Conservation (phyloP, 1,284 basidiomycete genomes). For the Schizopora paradoxa region DNA sequence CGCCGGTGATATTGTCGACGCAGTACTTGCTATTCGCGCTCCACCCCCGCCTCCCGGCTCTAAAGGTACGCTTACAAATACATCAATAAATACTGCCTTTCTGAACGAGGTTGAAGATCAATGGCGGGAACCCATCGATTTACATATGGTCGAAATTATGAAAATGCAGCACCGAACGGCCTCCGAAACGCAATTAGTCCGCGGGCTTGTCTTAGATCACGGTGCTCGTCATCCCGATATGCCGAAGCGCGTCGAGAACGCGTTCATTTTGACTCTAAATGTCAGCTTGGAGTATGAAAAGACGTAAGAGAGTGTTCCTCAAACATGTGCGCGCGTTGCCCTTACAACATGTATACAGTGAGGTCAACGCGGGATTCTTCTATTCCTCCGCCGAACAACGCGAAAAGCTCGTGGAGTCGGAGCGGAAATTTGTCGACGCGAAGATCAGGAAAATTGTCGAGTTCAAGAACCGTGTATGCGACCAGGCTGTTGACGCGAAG, state of each 20-base stretch:
- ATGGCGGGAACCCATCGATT: conserved; percentile 86
- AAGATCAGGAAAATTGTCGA: conserved; percentile 97
- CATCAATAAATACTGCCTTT: conserved; percentile 11
- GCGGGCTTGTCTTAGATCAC: conserved; percentile 93
- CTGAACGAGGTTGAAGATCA: conserved; percentile 49
- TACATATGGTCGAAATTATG: conserved; percentile 99
- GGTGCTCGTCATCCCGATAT: conserved; percentile 98
- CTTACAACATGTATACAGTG: conserved; percentile 44
- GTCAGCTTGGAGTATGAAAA: conserved; percentile 99
- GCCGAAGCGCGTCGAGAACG: conserved; percentile 98
- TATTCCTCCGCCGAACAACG: conserved; percentile 98
- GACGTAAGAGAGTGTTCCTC: conserved; percentile 76
- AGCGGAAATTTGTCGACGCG: conserved; percentile 90
- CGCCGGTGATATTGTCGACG: conserved; percentile 91
- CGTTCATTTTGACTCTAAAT: conserved; percentile 93
- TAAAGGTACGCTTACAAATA: conserved; percentile 38
- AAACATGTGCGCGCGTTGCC: conserved; percentile 16
- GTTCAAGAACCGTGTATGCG: conserved; percentile 95
- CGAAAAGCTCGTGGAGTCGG: conserved; percentile 98
- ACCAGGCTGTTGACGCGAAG: conserved; percentile 77
- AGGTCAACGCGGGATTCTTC: conserved; percentile 99
- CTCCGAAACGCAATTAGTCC: conserved; percentile 95
- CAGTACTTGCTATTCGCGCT: conserved; percentile 85
- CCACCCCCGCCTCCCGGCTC: conserved; percentile 46
- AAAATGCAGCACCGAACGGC: conserved; percentile 99